Percentiles rank a stretch among this genome's conserved stretches.
phyloP scores from a whole-genome alignment of 129 eudicot genomes.

The Ambrosia artemisiifolia region DNA sequence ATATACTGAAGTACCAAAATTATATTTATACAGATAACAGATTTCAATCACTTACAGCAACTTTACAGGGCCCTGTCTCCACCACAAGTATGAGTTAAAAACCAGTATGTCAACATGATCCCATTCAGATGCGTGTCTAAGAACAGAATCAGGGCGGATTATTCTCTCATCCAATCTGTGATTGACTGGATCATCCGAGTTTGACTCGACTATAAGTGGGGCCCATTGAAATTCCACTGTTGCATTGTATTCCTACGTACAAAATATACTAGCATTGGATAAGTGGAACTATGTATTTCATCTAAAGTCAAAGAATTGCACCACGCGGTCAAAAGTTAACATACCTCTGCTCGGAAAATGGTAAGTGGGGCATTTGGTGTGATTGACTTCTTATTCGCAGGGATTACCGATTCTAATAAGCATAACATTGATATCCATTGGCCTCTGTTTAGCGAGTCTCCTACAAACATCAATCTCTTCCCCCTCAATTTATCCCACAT shows the following conservation, averaged over 20 bases:
- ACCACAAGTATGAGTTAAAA: conserved; percentile 94
- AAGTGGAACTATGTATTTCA: conserved; percentile 5
- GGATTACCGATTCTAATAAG: conserved; percentile 69
- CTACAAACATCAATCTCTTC: conserved; percentile 89
- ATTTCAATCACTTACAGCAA: conserved; percentile 56
- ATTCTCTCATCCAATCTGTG: conserved; percentile 89
- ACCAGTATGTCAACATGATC: conserved; percentile 76
- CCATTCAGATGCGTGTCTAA: conserved; percentile 86
- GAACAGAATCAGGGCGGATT: conserved; percentile 80
- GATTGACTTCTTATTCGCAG: conserved; percentile 78
- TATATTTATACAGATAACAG: background rate
- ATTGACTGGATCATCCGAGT: conserved; percentile 86
- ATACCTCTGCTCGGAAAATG: conserved; percentile 84
- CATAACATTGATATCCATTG: conserved; percentile 99
- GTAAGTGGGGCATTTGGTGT: conserved; percentile 90
- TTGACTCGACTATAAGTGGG: conserved; percentile 92
- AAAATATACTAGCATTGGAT: conserved; percentile 13
- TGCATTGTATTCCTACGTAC: conserved; percentile 80
- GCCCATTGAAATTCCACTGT: conserved; percentile 97
- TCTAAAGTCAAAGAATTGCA: background rate
- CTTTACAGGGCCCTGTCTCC: conserved; percentile 98
- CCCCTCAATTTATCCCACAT: conserved; percentile 90
- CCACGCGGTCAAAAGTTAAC: background rate
- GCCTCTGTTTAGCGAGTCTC: conserved; percentile 94
- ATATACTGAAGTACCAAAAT: background rate